phyloP scores from a whole-genome alignment of 192 early-diverging fungal genomes.

The Backusella sp. region DNA sequence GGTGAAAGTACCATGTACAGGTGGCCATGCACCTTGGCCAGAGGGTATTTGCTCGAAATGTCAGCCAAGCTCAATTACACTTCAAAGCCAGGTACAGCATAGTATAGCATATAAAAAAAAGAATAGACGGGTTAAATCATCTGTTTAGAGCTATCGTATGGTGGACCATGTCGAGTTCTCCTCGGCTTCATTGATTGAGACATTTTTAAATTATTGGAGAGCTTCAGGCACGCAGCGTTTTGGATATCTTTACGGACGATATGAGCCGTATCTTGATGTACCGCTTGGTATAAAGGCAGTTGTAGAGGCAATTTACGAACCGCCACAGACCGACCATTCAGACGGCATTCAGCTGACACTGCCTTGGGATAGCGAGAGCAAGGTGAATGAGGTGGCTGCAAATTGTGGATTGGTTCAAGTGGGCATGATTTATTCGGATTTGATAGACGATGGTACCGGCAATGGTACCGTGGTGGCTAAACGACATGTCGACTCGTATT shows the following conservation, averaged over 20 bases:
- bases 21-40: conserved; percentile 87
- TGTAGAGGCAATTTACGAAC: conserved; percentile 93
- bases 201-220: conserved; percentile 87
- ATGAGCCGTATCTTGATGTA: conserved; percentile 87
- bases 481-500: conserved; percentile 90
- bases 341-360: conserved; percentile 68
- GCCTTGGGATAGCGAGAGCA: conserved; percentile 57
- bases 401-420: conserved; percentile 70
- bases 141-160: conserved; percentile 77
- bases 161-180: conserved; percentile 98
- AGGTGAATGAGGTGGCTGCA: conserved; percentile 59
- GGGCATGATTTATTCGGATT: conserved; percentile 94
- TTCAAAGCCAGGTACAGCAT: conserved; percentile 68
- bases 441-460: conserved; percentile 77
- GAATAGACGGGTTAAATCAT: too few relatives aligned
- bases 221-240: conserved; percentile 84
- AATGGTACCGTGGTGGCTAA: conserved; percentile 83
- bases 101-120: too few relatives aligned
- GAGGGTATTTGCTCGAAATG: conserved; percentile 97
- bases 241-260: conserved; percentile 93
- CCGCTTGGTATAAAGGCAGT: conserved; percentile 96
- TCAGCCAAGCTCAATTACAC: conserved; percentile 89
- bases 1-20: conserved; percentile 79
- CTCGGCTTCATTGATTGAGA: conserved; percentile 70
- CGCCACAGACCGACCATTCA: conserved; percentile 76